Evolutionary conservation across 768 basidiomycete species (phyloP), one percentile per base, ranked within the genome.

Genomic region (Boletus rex-veris): DNA sequence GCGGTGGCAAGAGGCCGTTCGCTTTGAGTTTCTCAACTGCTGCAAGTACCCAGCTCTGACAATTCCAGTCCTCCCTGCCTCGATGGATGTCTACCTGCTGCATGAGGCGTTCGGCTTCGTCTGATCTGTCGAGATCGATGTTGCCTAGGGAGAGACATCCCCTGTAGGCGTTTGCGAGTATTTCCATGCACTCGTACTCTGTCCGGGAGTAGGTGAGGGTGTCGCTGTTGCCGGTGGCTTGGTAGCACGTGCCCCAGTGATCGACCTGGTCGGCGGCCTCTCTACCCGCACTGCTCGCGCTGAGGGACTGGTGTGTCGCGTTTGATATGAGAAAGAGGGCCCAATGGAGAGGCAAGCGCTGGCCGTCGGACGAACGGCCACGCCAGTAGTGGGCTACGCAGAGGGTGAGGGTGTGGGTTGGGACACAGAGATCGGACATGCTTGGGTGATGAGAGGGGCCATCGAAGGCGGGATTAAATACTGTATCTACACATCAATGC

Each of bases 321-420:
- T 67, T 65, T 30, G 60, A 49, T 33, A 68, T 55, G 47, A 67
- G 57, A 37, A 68, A 68, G 53, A 70, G 62, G 28, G 66, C 66
- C 66, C 64, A 66, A 36, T 70, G 69, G 26, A 70, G 66, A 30
- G 66, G 66, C 18, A 58, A 28, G 18, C 56, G 51, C 40, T 65
- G 58, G 41, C 66, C 63, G 38, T 65, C 58, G 2, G 38, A 40
- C 4, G 57, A n/a, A 19, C 58, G 50, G 7, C 63, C 63, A 7
- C 68, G 69, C 64, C 64, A 64, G 48, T 68, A 69, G 30, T 71
- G 69, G 7, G 69, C 69, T 21, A 66, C 58, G 46, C 64, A 71
- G 43, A 68, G 53, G 0, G 63, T 59, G 44, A 66, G 52, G 28
- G 66, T 63, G 54, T 50, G 53, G 9, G 53, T 54, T 0, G 45